Conservation (phyloP, 2,329 filamentous ascomycete genomes). For the Aspergillus phoenicis region DNA sequence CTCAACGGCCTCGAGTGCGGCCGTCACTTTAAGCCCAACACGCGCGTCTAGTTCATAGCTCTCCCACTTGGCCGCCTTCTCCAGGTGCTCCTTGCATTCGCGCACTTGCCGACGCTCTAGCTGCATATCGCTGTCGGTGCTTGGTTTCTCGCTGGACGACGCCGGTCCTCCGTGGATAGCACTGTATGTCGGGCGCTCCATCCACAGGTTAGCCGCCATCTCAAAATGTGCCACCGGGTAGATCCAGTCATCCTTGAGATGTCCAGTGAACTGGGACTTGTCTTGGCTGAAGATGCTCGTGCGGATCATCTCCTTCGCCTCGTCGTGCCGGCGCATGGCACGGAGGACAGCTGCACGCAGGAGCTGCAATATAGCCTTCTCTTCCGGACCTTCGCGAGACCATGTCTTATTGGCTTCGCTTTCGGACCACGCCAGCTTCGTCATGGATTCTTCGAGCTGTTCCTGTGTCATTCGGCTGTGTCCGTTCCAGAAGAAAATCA, state of each 20-base stretch:
- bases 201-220: slow-evolving; percentile 79
- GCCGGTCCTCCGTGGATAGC: slow-evolving; percentile 32
- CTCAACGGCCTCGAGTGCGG: slow-evolving; percentile 47
- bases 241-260: slow-evolving; percentile 58
- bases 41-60: slow-evolving; percentile 64
- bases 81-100: slow-evolving; percentile 58
- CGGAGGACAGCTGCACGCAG: slow-evolving; percentile 68
- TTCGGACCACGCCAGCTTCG: slow-evolving; percentile 67
- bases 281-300: slow-evolving; percentile 64
- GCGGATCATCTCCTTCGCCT: slow-evolving; percentile 67
- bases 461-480: slow-evolving; percentile 73
- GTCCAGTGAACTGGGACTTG: slow-evolving; percentile 55
- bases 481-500: slow-evolving; percentile 93
- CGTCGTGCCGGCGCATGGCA: slow-evolving; percentile 61
- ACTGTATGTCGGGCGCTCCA: slow-evolving; percentile 55
- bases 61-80: slow-evolving; percentile 62
- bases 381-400: slow-evolving; percentile 58
- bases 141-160: background rate
- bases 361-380: slow-evolving; percentile 66
- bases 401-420: slow-evolving; percentile 60
- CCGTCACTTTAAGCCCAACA: slow-evolving; percentile 52
- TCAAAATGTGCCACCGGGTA: slow-evolving; percentile 83
- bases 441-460: slow-evolving; percentile 66
- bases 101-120: slow-evolving; percentile 47
- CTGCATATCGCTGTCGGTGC: slow-evolving; percentile 8